Evolutionary conservation across 805 yeast species (phyloP).

Genomic region (Lachancea meyersii): DNA sequence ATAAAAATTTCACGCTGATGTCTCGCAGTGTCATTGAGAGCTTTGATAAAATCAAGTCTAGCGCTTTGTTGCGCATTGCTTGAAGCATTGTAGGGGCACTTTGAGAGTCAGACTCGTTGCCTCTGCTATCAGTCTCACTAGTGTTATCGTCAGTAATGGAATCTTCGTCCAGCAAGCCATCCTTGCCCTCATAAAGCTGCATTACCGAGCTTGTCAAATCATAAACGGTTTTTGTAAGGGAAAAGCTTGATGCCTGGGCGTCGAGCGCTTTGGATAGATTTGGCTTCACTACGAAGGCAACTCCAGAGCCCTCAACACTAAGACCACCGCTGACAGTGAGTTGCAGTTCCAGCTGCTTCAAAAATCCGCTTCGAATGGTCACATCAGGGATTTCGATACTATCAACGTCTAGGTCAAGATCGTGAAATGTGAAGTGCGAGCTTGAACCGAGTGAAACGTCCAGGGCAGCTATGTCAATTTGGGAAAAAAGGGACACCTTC

Average conservation of each 20-base stretch:
- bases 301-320: conserved; percentile 48
- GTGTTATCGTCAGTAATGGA: conserved; percentile 13
- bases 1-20: conserved; percentile 42
- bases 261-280: conserved; percentile 20
- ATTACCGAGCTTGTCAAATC: conserved; percentile 56
- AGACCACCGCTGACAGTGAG: conserved; percentile 71
- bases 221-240: conserved; percentile 66
- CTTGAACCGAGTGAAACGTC: conserved; percentile 70
- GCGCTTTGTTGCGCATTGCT: conserved; percentile 55
- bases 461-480: conserved; percentile 71
- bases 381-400: conserved; percentile 62
- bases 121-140: conserved; percentile 14
- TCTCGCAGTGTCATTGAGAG: conserved; percentile 46
- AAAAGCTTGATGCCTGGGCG: conserved; percentile 34
- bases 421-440: conserved; percentile 45
- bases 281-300: conserved; percentile 37
- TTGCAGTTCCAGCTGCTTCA: conserved; percentile 48
- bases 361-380: conserved; percentile 53
- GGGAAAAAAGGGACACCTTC: conserved; percentile 75
- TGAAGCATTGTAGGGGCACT: conserved; percentile 38
- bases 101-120: conserved; percentile 10
- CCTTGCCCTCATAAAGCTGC: conserved; percentile 32
- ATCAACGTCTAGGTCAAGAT: conserved; percentile 67
- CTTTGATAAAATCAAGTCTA: conserved; percentile 60
- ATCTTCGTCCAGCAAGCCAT: conserved; percentile 7